Evolutionary conservation across 306 rosid species (phyloP).

Genomic region (Crataegus laevigata): DNA sequence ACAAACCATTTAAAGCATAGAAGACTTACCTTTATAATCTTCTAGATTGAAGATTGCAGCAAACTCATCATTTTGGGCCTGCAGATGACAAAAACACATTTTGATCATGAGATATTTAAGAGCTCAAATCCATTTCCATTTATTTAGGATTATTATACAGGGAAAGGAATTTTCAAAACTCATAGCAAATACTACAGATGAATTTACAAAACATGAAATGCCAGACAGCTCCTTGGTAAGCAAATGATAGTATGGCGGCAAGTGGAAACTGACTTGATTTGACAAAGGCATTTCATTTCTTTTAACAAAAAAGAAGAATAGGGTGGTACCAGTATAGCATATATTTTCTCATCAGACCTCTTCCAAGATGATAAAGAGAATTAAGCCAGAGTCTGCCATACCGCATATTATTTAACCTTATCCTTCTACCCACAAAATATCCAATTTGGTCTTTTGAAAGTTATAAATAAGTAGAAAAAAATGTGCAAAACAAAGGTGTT

Average conservation of each 20-base stretch:
- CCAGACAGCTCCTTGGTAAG: neutral
- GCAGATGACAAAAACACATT: slow-evolving; percentile 29
- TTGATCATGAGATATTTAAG: neutral
- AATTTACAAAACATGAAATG: neutral
- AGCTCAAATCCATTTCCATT: neutral
- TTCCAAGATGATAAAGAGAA: neutral
- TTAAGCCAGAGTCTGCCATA: neutral
- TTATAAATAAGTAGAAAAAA: too few relatives aligned
- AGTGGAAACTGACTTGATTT: neutral
- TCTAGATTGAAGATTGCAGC: slow-evolving; percentile 81
- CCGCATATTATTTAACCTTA: neutral
- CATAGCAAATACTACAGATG: neutral
- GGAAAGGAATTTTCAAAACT: neutral
- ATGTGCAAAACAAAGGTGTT: too few relatives aligned
- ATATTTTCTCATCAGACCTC: neutral
- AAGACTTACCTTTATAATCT: slow-evolving; percentile 79
- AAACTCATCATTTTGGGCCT: slow-evolving; percentile 87
- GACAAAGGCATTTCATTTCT: neutral
- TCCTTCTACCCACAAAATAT: neutral
- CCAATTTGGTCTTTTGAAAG: neutral
- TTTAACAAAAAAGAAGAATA: neutral
- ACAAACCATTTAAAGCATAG: neutral
- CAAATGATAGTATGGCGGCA: neutral
- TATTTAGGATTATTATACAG: neutral
- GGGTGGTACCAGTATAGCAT: neutral